Evolutionary conservation across 768 basidiomycete genomes (phyloP).

Genomic region (Mycena rebaudengoi): DNA sequence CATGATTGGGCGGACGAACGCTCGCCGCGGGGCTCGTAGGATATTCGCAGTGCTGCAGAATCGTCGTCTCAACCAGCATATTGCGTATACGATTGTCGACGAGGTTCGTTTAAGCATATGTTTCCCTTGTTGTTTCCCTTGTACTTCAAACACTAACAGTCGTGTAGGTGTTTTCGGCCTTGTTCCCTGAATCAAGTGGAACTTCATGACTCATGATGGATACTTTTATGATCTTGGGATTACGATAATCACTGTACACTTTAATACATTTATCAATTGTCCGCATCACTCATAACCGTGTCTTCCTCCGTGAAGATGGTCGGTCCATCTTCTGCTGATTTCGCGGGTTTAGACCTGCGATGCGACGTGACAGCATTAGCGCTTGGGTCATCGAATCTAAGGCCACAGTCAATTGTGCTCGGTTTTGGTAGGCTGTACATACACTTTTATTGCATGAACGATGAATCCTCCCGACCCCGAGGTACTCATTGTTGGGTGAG

Average conservation of each 20-base stretch:
- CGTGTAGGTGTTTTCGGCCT: slow-evolving; percentile 66
- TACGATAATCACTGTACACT: slow-evolving; percentile 14
- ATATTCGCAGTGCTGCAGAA: slow-evolving; percentile 97
- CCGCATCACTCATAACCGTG: background rate
- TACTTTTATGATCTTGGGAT: slow-evolving; percentile 8
- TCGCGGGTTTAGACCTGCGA: slow-evolving; percentile 39
- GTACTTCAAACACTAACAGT: background rate
- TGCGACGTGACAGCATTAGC: slow-evolving; percentile 63
- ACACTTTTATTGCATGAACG: slow-evolving; percentile 90
- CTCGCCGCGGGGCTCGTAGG: slow-evolving; percentile 88
- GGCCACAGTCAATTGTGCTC: background rate
- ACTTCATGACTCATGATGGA: slow-evolving; percentile 19
- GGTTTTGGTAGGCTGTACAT: slow-evolving; percentile 11
- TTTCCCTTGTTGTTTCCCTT: background rate
- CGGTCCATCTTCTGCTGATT: slow-evolving; percentile 3
- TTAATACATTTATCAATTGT: slow-evolving; percentile 14
- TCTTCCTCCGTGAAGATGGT: slow-evolving; percentile 17
- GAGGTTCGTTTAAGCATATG: slow-evolving; percentile 64
- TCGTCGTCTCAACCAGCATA: slow-evolving; percentile 92
- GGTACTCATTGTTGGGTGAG: slow-evolving; percentile 93
- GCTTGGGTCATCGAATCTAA: slow-evolving; percentile 62
- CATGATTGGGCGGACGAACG: slow-evolving; percentile 98
- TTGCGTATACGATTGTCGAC: slow-evolving; percentile 87
- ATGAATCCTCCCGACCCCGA: slow-evolving; percentile 91
- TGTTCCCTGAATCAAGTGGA: slow-evolving; percentile 62